Base-by-base conservation (phyloP, 495 filamentous ascomycete species). In the Penicillium pulvis region DNA sequence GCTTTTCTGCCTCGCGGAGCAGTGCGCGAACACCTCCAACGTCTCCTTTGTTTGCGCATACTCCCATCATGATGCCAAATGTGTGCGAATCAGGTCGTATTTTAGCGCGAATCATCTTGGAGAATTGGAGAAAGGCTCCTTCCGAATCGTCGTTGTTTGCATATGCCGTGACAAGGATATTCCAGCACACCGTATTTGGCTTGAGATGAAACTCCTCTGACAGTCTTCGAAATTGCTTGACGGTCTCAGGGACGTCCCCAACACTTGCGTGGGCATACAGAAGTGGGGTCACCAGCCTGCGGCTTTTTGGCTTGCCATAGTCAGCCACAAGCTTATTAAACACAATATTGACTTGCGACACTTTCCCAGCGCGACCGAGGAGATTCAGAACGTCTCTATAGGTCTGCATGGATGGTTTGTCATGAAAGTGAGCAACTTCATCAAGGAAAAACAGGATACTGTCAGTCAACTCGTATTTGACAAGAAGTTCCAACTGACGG, bases 81-180 rank as follows among this genome's bases (percentile, higher is more conserved):
- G 87, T 89, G 62, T 83, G 80, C 1, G 68, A 56, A 67, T 89
- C 82, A 0, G 85, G 86, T 28, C 73, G 52, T 12, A 78, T 59
- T 6, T 69, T 67, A 12, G 57, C 47, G 9, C 72, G 60, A 16
- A 83, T 67, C 64, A 94, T 73, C 12, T 78, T 63, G 17, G 85
- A 73, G 56, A 93, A 89, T 26, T 76, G 78, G 3, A 71, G 59
- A 57, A 90, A 75, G 16, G 85, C 85, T 4, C 83, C 84, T 41
- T 85, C 76, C 47, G 88, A 76, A 70, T 96, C 87, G 28, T 80
- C 76, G 6, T 81, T 82, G 62, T 84, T 85, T 2, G 76, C 74
- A 69, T 91, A 79, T 4, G 90, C 90, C 57, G 87, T 82, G 16
- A 98, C 74, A 33, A 97, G 67, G 30, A 89, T 87, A 65, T 97